phyloP scores from a whole-genome alignment of 2,329 filamentous ascomycete genomes.

The Chaetomiaceae sp. region DNA sequence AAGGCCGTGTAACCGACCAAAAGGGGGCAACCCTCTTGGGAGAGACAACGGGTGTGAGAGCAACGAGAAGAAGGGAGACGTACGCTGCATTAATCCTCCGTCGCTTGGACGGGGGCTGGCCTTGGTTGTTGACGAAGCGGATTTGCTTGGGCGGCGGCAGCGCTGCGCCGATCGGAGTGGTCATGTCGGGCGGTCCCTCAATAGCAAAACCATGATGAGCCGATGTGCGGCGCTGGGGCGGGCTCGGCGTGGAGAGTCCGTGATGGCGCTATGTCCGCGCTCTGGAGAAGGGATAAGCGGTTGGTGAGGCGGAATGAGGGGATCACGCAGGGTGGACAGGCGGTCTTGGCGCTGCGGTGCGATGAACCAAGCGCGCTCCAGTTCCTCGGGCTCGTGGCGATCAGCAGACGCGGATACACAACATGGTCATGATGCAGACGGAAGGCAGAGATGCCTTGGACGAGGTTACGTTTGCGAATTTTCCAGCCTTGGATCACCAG shows the following conservation, averaged over 20 bases:
- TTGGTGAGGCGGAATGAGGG: slow-evolving; percentile 1
- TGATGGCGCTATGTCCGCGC: slow-evolving; percentile 5
- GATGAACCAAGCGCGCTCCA: background rate
- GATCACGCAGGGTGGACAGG: no score
- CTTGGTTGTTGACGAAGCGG: slow-evolving; percentile 77
- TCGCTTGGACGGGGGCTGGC: slow-evolving; percentile 72
- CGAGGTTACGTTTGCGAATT: slow-evolving; percentile 15
- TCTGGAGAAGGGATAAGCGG: slow-evolving; percentile 5
- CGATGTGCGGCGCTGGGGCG: slow-evolving; percentile 9
- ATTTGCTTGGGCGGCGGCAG: slow-evolving; percentile 53
- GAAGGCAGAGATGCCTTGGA: slow-evolving; percentile 13
- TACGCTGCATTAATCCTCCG: slow-evolving; percentile 74
- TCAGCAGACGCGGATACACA: slow-evolving; percentile 21
- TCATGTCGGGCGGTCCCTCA: slow-evolving; percentile 34
- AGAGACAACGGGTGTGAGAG: background rate
- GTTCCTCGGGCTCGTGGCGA: slow-evolving; percentile 11
- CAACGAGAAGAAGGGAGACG: slow-evolving; percentile 30
- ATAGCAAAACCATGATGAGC: slow-evolving; percentile 32
- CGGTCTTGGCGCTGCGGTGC: slow-evolving; percentile 3
- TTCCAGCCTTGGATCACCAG: no score
- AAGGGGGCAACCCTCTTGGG: background rate
- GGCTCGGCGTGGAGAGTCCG: slow-evolving; percentile 14
- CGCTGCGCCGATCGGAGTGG: slow-evolving; percentile 38
- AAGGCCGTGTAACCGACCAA: background rate
- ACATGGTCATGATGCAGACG: slow-evolving; percentile 20